These are phyloP conservation scores for Diplodia corticola DNA, from an alignment of 2,329 filamentous ascomycete species.

Conservation along the genomic window DNA sequence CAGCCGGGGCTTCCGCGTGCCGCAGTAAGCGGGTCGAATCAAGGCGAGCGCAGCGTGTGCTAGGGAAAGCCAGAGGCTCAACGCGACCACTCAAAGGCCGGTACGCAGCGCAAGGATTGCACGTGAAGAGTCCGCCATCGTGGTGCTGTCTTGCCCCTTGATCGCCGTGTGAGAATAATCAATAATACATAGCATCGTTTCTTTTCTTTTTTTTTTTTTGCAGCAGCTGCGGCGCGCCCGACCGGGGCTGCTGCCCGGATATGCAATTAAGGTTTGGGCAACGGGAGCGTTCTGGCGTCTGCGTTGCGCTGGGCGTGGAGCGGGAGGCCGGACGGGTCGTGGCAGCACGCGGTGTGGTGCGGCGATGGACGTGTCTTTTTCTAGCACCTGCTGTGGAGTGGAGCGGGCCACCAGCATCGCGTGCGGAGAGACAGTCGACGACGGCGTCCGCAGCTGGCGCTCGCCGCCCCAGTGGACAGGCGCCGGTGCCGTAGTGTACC, in stretches of 20 bases:
- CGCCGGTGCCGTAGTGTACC: constrained; percentile 12
- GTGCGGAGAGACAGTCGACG: constrained; percentile 3
- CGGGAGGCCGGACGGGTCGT: neutral
- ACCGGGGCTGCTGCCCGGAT: neutral
- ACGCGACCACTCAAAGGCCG: neutral
- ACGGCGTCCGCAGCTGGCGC: neutral
- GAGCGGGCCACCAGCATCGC: neutral
- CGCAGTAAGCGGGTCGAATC: neutral
- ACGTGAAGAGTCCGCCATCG: neutral
- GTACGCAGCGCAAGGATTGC: neutral
- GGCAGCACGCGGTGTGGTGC: neutral
- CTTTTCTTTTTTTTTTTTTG: constrained; percentile 22
- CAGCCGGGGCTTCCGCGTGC: constrained; percentile 13
- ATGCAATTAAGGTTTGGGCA: constrained; percentile 19
- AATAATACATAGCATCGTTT: constrained; percentile 7
- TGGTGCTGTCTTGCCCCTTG: constrained; percentile 1
- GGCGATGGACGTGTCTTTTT: constrained; percentile 9
- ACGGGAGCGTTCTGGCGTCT: constrained; percentile 13
- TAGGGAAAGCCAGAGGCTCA: constrained; percentile 9
- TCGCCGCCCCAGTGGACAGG: neutral
- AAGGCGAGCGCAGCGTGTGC: neutral
- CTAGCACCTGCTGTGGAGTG: constrained; percentile 3
- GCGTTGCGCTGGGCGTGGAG: constrained; percentile 2
- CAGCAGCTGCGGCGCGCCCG: neutral
- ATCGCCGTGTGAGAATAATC: constrained; percentile 1